Base-by-base conservation (phyloP, 1,139 yeast species). In the Sugiyamaella xylanicola region DNA sequence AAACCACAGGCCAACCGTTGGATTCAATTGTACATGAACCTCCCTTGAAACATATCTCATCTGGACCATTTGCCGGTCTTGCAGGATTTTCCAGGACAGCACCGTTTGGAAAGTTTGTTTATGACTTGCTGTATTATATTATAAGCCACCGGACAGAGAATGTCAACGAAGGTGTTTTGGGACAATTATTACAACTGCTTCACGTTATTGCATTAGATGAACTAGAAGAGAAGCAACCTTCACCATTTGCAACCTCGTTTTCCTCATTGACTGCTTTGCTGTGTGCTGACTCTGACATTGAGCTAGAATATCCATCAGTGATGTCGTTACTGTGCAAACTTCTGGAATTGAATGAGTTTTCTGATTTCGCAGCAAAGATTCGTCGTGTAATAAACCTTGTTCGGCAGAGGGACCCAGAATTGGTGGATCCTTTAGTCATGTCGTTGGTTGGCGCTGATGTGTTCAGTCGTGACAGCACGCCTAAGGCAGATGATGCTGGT, bases 161-260 rank as follows among this genome's bases (percentile, higher is more conserved):
- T 0, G 73, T 72, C 22, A 78, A 77, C 16, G 96, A 88, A 32
- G 74, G 80, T 1, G 70, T 88, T 22, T 64, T 87, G 19, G 83
- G 81, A 39, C 77, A 85, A 1, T 68, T 80, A 0, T 73, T 90
- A n/a, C 92, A 90, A 65, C 72, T 91, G 58, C 75, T 87, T 39
- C 95, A 89, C 64, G 75, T 86, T 44, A 78, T 81, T 35, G 74
- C 78, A 32, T 66, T 76, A 20, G 53, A 50, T 21, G 53, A 50
- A 15, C 25, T 43, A 4, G n/a, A 32, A 11, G 42, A 27, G 13
- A 50, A 42, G 37, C 43, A 42, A n/a, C 43, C 40, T 7, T 5
- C 2, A 13, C 36, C 35, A 15, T 50, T 50, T 16, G 13, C 42
- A n/a, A 50, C 53, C 5, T 42, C 53, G 5, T 50, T 50, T 43